phyloP scores from a whole-genome alignment of 2,329 filamentous ascomycete genomes.

The Mycosphaerelloides madeirae region DNA sequence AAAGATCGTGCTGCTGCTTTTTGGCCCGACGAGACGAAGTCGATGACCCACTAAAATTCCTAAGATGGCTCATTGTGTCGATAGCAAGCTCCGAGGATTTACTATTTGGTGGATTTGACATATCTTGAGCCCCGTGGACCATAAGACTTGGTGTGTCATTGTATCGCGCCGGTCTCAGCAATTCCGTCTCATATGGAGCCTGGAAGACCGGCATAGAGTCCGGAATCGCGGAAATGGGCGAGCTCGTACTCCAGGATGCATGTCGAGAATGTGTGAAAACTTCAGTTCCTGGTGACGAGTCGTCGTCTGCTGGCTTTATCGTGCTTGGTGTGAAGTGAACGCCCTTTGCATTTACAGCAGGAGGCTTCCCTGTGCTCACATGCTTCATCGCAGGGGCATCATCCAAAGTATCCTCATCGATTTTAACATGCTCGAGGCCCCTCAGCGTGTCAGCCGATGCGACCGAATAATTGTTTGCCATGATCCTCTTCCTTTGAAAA shows the following conservation, averaged over 20 bases:
- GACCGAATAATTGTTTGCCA: constrained; percentile 8
- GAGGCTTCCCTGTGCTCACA: constrained; percentile 4
- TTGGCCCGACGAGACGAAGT: constrained; percentile 8
- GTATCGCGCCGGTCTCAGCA: no score
- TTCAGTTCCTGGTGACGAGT: constrained; percentile 8
- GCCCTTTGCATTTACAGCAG: constrained; percentile 4
- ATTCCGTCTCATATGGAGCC: no score
- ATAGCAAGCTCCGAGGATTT: no score
- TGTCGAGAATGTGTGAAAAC: constrained; percentile 17
- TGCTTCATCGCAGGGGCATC: background rate
- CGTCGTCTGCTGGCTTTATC: constrained; percentile 1
- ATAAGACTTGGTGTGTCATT: no score
- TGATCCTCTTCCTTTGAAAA: background rate
- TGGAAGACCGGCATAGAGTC: constrained; percentile 5
- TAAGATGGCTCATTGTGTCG: no score
- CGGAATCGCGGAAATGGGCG: constrained; percentile 5
- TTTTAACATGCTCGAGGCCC: no score
- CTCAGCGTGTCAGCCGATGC: constrained; percentile 1
- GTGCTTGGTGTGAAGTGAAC: constrained; percentile 16
- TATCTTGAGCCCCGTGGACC: no score
- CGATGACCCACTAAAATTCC: background rate
- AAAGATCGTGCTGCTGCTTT: constrained; percentile 18
- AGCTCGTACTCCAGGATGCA: constrained; percentile 9
- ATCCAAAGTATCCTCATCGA: background rate
- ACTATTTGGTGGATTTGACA: no score